Evolutionary conservation across 345 rosid genomes (phyloP).

Genomic region (Camelina hispida): DNA sequence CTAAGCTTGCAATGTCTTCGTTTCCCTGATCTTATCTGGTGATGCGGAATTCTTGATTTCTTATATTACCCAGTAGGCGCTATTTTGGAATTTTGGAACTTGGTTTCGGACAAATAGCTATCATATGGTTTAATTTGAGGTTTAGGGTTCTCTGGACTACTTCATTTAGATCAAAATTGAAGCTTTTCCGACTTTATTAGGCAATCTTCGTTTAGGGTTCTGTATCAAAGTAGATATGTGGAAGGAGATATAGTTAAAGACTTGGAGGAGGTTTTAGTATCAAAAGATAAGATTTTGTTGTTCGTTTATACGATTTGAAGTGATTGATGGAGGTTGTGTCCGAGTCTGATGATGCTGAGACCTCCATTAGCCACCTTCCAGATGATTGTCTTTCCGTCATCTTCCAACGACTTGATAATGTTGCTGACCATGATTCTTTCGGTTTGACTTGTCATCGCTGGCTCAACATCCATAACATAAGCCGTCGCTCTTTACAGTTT

Average conservation of each 20-base stretch:
- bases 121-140: constrained; percentile 17
- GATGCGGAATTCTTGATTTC: background rate
- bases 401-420: constrained; percentile 55
- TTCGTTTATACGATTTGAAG: constrained; percentile 11
- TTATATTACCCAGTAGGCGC: background rate
- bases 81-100: constrained; percentile 17
- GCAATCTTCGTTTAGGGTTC: constrained; percentile 58
- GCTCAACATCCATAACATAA: constrained; percentile 66
- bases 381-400: constrained; percentile 77
- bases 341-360: constrained; percentile 30
- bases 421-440: constrained; percentile 67
- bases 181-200: constrained; percentile 56
- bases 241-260: background rate
- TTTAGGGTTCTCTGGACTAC: background rate
- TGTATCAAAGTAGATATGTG: background rate
- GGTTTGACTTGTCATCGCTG: constrained; percentile 74
- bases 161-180: constrained; percentile 44
- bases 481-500: constrained; percentile 59
- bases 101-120: background rate
- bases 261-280: background rate
- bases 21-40: constrained; percentile 9
- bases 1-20: constrained; percentile 3
- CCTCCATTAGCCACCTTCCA: constrained; percentile 61
- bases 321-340: constrained; percentile 53
- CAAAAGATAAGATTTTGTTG: constrained; percentile 10